Percentiles rank a stretch among this genome's conserved stretches.
phyloP scores from a whole-genome alignment of 2,329 filamentous ascomycete species.

The Penicillium sp. region DNA sequence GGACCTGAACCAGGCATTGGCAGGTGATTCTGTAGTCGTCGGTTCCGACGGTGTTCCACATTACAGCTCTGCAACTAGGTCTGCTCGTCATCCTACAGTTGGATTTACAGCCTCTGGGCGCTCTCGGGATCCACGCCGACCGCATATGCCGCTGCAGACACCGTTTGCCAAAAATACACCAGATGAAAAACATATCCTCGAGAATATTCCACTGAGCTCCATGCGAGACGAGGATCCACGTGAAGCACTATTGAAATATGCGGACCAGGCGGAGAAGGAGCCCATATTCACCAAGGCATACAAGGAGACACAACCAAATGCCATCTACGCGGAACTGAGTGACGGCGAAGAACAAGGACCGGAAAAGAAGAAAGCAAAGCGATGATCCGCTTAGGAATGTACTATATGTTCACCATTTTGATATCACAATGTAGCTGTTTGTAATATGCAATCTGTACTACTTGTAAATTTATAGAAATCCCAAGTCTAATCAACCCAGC shows the following conservation, averaged over 20 bases:
- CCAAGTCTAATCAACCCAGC: background rate
- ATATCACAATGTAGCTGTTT: too few relatives aligned
- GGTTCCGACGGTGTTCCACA: constrained; percentile 71
- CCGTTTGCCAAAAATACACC: constrained; percentile 89
- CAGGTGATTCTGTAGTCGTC: constrained; percentile 75
- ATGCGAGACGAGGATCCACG: constrained; percentile 97
- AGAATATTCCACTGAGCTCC: constrained; percentile 82
- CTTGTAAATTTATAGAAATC: too few relatives aligned
- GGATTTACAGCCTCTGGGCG: constrained; percentile 76
- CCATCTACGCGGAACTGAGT: constrained; percentile 84
- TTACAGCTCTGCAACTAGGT: constrained; percentile 62
- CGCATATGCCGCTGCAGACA: constrained; percentile 79
- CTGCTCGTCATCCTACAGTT: constrained; percentile 64
- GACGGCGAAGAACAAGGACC: constrained; percentile 71
- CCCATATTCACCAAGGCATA: constrained; percentile 93
- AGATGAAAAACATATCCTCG: constrained; percentile 82
- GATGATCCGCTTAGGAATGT: constrained; percentile 20
- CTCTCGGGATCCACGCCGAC: constrained; percentile 74
- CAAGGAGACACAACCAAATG: constrained; percentile 86
- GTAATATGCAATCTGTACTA: too few relatives aligned
- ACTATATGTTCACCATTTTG: background rate
- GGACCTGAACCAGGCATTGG: constrained; percentile 76
- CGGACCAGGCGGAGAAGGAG: constrained; percentile 86
- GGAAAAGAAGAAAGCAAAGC: constrained; percentile 59
- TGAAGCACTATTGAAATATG: constrained; percentile 92